These are phyloP conservation scores for Amaranthus palmeri DNA, from an alignment of 148 eudicot genomes.

Conservation along the genomic window DNA sequence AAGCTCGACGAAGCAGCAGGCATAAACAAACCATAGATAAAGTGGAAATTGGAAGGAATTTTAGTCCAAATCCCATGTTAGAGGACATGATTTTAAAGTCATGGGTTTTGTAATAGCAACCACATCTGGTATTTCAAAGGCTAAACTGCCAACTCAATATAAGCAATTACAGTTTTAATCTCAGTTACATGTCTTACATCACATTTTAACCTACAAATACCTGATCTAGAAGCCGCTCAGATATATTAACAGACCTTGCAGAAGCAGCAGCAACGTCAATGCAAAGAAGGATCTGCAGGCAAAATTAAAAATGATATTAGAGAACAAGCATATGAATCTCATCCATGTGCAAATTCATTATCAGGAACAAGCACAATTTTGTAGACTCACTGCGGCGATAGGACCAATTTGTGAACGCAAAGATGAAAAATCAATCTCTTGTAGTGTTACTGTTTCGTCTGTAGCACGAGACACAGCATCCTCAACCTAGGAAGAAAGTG, in stretches of 20 bases:
- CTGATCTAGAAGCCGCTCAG: slow-evolving; percentile 81
- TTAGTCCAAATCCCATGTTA: neutral
- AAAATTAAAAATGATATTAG: neutral
- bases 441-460: slow-evolving; percentile 56
- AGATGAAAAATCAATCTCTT: slow-evolving; percentile 78
- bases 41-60: no score
- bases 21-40: neutral
- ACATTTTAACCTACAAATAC: slow-evolving; percentile 28
- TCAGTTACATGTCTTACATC: neutral
- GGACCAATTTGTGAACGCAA: slow-evolving; percentile 83
- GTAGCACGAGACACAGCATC: slow-evolving; percentile 90
- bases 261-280: slow-evolving; percentile 90
- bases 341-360: neutral
- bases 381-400: slow-evolving; percentile 67
- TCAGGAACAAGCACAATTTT: neutral
- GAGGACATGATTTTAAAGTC: neutral
- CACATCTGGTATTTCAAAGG: neutral
- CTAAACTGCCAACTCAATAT: neutral
- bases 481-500: slow-evolving; percentile 47
- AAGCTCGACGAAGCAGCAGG: no score
- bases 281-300: slow-evolving; percentile 77
- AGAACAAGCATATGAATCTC: neutral
- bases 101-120: neutral
- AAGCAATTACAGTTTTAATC: neutral
- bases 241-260: slow-evolving; percentile 55